Base-by-base conservation (phyloP, 2,329 filamentous ascomycete species). In the Ascosphaera pollenicola region DNA sequence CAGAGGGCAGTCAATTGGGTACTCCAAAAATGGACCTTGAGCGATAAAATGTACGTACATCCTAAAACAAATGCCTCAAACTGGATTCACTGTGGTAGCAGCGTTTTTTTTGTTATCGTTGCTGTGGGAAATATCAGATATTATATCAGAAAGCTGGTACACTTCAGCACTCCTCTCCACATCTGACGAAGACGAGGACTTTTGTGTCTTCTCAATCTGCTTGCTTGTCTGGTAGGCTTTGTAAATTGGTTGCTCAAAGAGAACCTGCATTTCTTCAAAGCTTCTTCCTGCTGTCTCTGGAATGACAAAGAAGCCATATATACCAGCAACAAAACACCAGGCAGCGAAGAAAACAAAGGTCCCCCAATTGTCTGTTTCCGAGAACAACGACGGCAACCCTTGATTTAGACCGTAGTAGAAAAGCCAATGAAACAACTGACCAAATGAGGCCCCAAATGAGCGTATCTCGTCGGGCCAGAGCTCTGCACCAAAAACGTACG, bases 401-500 rank as follows among this genome's bases (percentile, higher is more conserved):
- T 47, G 48, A 17, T 50, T 55, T 26, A 62, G 16, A 48, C 49
- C 60, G 36, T 53, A 63, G 45, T 53, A 52, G 44, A 63, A 64
- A 0, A 60, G 49, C 62, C 59, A 62, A 46, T 62, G 60, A 41
- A 61, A 60, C 1, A 46, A 48, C 42, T 60, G 57, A 0, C 51
- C 43, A 3, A 62, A 43, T 2, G 61, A 57, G n/a, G 51, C 51
- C 19, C 61, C 60, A 43, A 64, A 60, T 0, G 61, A 62, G 0
- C 61, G 56, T 38, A 65, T 56, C 3, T 54, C 54, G 41, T 63
- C 63, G 1, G 63, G 61, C 52, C 60, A 66, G 0, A 64, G 47
- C 40, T 65, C 61, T 1, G 53, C 54, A 3, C 56, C 58, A 39
- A 65, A 62, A 3, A 65, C 51, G 38, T 63, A 65, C 0, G 62